A percentile compares a stretch with the other conserved stretches of the same genome.
These are phyloP conservation scores for Trametes meyenii DNA, from an alignment of 768 basidiomycete species.

Conservation along the genomic window DNA sequence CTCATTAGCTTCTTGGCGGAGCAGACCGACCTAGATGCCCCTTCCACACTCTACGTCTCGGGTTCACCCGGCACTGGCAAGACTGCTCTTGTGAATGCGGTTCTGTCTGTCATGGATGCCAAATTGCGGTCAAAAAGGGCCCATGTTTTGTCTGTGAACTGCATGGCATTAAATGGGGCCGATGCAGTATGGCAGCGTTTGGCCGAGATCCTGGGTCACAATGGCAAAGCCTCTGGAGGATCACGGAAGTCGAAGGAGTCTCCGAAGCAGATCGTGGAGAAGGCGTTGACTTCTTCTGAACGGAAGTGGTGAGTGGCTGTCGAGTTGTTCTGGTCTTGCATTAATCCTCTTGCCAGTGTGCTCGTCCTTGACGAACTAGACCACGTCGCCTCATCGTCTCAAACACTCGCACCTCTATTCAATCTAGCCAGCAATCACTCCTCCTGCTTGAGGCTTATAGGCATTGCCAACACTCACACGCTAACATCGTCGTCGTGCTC, in stretches of 20 bases:
- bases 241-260: slow-evolving; percentile 47
- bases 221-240: slow-evolving; percentile 41
- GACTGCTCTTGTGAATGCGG: slow-evolving; percentile 77
- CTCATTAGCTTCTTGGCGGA: slow-evolving; percentile 53
- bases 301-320: slow-evolving; percentile 53
- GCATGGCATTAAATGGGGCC: slow-evolving; percentile 72
- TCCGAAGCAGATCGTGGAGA: slow-evolving; percentile 42
- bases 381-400: slow-evolving; percentile 67
- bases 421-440: slow-evolving; percentile 60
- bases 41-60: slow-evolving; percentile 79
- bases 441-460: slow-evolving; percentile 66
- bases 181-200: slow-evolving; percentile 75
- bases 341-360: slow-evolving; percentile 47
- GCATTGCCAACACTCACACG: slow-evolving; percentile 89
- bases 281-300: slow-evolving; percentile 43
- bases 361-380: slow-evolving; percentile 88
- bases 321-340: slow-evolving; percentile 15
- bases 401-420: slow-evolving; percentile 65
- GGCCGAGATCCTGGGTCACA: slow-evolving; percentile 52
- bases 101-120: slow-evolving; percentile 48
- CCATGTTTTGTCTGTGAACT: slow-evolving; percentile 59
- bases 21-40: slow-evolving; percentile 28
- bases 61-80: slow-evolving; percentile 94
- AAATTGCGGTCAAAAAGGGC: slow-evolving; percentile 45
- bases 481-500: slow-evolving; percentile 58